These are phyloP conservation scores for Pestalotiopsis fici DNA, from an alignment of 2,329 filamentous ascomycete species.

Conservation along the genomic window DNA sequence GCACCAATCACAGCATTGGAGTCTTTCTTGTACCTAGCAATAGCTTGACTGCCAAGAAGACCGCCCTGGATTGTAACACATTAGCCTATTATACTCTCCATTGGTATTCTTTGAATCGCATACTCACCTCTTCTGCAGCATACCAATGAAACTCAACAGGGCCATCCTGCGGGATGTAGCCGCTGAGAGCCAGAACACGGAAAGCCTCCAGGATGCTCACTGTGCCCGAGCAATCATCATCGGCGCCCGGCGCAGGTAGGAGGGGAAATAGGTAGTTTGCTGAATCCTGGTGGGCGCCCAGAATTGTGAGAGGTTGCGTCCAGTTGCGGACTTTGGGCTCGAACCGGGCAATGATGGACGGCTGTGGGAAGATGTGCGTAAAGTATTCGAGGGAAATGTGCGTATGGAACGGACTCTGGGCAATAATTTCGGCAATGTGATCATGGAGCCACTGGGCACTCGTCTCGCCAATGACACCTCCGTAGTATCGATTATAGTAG, in stretches of 20 bases:
- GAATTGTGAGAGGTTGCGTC: slow-evolving; percentile 43
- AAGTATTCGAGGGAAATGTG: slow-evolving; percentile 51
- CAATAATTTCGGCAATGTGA: slow-evolving; percentile 26
- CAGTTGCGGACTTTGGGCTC: slow-evolving; percentile 37
- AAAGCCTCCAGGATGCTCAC: slow-evolving; percentile 75
- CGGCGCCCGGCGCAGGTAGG: slow-evolving; percentile 70
- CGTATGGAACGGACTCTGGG: slow-evolving; percentile 33
- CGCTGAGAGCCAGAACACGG: slow-evolving; percentile 58
- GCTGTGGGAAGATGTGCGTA: slow-evolving; percentile 68
- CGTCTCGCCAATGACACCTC: slow-evolving; percentile 30
- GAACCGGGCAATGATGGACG: slow-evolving; percentile 71
- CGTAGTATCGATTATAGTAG: slow-evolving; percentile 63
- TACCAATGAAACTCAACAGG: slow-evolving; percentile 66
- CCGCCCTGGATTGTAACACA: background rate
- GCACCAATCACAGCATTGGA: slow-evolving; percentile 65
- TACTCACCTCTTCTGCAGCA: slow-evolving; percentile 11
- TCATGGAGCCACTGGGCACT: slow-evolving; percentile 36
- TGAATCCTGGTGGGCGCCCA: slow-evolving; percentile 74
- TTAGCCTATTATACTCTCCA: no score
- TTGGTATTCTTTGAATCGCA: no score
- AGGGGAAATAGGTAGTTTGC: slow-evolving; percentile 73
- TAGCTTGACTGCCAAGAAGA: slow-evolving; percentile 63
- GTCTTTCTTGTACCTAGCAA: slow-evolving; percentile 68
- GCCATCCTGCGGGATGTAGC: slow-evolving; percentile 30
- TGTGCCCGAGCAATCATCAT: slow-evolving; percentile 73